Evolutionary conservation across 2,329 filamentous ascomycete genomes (phyloP), one percentile per base, ranked within the genome.

Genomic region (Lachnellula arida): DNA sequence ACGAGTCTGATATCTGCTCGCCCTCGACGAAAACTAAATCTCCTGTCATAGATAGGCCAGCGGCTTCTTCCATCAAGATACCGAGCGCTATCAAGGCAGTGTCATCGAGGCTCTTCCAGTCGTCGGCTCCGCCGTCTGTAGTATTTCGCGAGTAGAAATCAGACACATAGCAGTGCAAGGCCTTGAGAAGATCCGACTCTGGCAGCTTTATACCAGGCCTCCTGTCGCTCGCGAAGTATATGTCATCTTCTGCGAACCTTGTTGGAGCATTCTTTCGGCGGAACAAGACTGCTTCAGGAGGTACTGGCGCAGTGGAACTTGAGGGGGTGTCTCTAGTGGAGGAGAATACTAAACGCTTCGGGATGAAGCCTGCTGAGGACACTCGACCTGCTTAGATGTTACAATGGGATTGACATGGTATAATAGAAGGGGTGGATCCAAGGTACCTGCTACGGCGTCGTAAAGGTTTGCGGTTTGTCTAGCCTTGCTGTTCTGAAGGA

Each of bases 81-180:
- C 88, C 88, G 65, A 93, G 77, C 1, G 88, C 87, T 53, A 93
- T 73, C 56, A 93, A 75, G 4, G 88, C 88, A 14, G 87, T 90
- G 73, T 90, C 89, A 67, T 93, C 87, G 81, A 93, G 82, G 69
- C 83, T 88, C 60, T 78, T 73, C 66, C 73, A 78, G 49, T 75
- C 72, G 25, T 63, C 68, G n/a, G 59, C 54, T 17, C 66, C 72
- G 5, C 60, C 55, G 50, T 66, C 62, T 40, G 48, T 28, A 22
- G 60, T 63, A 42, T 62, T 58, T 17, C 63, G 61, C 40, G 75
- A 75, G 71, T 90, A 91, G 68, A 84, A 88, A 54, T 81, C 79
- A 52, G 86, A 84, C 1, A 83, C 70, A 65, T 92, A 91, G 28
- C 74, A 73, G 71, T 92, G 88, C 4, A 91, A 68, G 0, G 83